Percentiles rank a stretch among this genome's conserved stretches.
phyloP scores from a whole-genome alignment of 768 basidiomycete species.

The Phanerochaete sordida region DNA sequence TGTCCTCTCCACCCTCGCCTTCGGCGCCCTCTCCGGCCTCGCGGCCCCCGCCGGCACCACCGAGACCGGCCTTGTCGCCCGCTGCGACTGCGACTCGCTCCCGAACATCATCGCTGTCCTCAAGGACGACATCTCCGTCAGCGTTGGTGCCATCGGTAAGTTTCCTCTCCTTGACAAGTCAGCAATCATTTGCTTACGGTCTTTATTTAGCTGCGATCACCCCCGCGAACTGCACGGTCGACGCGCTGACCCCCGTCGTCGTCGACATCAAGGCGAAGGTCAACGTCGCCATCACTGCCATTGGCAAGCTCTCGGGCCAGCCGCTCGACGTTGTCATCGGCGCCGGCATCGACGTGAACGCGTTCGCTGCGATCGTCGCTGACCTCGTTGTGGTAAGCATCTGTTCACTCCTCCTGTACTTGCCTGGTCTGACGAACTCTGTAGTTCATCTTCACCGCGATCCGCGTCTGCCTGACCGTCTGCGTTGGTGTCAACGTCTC shows the following conservation, averaged over 20 bases:
- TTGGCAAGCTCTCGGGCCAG: conserved; percentile 26
- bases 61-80: conserved; percentile 13
- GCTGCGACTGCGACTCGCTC: conserved; percentile 20
- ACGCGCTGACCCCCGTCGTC: conserved; percentile 19
- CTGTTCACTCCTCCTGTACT: background rate
- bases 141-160: conserved; percentile 26
- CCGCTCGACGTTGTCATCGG: conserved; percentile 24
- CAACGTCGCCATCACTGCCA: conserved; percentile 16
- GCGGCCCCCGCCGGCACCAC: conserved; percentile 9
- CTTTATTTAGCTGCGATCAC: conserved; percentile 1
- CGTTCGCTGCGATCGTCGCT: conserved; percentile 24
- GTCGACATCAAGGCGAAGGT: conserved; percentile 23
- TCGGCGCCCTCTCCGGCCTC: conserved; percentile 22
- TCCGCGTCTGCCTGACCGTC: conserved; percentile 22
- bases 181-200: background rate
- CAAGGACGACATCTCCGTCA: conserved; percentile 14
- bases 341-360: conserved; percentile 17
- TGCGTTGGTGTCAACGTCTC: conserved; percentile 7
- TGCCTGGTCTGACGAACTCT: background rate
- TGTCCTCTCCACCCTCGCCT: conserved; percentile 24
- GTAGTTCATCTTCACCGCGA: conserved; percentile 27
- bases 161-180: background rate
- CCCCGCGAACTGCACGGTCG: conserved; percentile 21
- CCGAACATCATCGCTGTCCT: conserved; percentile 25
- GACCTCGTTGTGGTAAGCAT: conserved; percentile 20